Percentiles rank a stretch among this genome's conserved stretches.
Conservation (phyloP, 208 protist genomes). For the Leishmania arabica region DNA sequence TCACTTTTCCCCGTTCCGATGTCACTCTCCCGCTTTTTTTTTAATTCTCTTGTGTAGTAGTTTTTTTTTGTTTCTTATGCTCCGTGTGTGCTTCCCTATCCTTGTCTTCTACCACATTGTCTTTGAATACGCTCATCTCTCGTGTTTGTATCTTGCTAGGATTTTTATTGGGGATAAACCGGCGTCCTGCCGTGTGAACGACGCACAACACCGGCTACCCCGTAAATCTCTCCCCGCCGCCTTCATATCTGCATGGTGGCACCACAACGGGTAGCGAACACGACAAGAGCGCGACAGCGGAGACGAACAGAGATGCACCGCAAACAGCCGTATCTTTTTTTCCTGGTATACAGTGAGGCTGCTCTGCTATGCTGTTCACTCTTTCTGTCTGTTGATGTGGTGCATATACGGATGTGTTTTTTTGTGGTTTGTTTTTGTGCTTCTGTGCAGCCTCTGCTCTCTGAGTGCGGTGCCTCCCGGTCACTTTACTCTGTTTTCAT, state of each 20-base stretch:
- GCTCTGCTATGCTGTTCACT: neutral
- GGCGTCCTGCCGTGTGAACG: neutral
- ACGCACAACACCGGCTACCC: neutral
- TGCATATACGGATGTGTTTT: neutral
- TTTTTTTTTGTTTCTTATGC: neutral
- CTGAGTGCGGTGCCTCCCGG: neutral
- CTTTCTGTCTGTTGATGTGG: neutral
- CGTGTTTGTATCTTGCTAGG: neutral
- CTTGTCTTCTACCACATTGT: neutral
- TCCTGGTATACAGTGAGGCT: neutral
- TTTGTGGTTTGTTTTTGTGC: neutral
- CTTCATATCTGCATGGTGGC: neutral
- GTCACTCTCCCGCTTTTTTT: neutral
- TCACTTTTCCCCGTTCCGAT: neutral
- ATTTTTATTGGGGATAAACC: neutral
- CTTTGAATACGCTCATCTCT: neutral
- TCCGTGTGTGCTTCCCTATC: neutral
- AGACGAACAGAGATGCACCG: neutral
- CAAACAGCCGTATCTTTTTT: neutral
- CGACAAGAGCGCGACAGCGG: neutral
- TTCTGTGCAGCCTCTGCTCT: neutral
- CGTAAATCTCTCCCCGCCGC: neutral
- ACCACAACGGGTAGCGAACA: neutral
- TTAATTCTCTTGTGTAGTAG: neutral
- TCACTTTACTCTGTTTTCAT: neutral